Evolutionary conservation across 306 rosid species (phyloP), one percentile per base, ranked within the genome.

Genomic region (Mimosa bimucronata): DNA sequence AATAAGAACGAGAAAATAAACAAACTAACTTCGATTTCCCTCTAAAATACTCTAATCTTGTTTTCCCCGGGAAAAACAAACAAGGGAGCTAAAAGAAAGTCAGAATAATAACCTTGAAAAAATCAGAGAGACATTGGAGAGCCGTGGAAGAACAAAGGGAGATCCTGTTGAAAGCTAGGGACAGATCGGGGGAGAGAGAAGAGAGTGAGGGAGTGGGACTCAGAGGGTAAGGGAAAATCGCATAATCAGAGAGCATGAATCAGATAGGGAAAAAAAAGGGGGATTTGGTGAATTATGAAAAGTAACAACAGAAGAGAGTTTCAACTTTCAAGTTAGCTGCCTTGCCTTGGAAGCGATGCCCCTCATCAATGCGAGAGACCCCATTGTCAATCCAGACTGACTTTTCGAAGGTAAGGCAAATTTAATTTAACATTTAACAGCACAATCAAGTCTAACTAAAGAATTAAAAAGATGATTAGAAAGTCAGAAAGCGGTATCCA

Each of bases 321-420:
- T 55, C 66, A 60, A 60, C 66, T 21, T 23, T 21, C 65, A 58
- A 60, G 18, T 61, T 29, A 45, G 84, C 44, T 88, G 79, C 66
- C 97, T 91, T 95, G 97, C 85, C 97, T 92, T 90, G 75, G 91
- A 92, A 92, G 98, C 87, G 98, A 86, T 80, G 90, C 83, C 87
- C 85, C 79, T 79, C 86, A 70, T 88, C 82, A 84, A 84, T 80
- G 85, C 80, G 5, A 79, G 77, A 82, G 80, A 72, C 86, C 78
- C 79, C 92, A 87, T 76, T 86, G 86, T 78, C 77, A 89, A 84
- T 86, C 83, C 81, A 52, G 80, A 84, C 62, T 55, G 28, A 55
- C 62, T 21, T 77, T 88, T 61, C 65, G 28, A 40, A 48, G 29
- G 48, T 26, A 38, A 45, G 76, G 66, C 15, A 11, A 10, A 23